Conservation (phyloP, 192 early-diverging fungal genomes). For the Entomortierella parvispora region DNA sequence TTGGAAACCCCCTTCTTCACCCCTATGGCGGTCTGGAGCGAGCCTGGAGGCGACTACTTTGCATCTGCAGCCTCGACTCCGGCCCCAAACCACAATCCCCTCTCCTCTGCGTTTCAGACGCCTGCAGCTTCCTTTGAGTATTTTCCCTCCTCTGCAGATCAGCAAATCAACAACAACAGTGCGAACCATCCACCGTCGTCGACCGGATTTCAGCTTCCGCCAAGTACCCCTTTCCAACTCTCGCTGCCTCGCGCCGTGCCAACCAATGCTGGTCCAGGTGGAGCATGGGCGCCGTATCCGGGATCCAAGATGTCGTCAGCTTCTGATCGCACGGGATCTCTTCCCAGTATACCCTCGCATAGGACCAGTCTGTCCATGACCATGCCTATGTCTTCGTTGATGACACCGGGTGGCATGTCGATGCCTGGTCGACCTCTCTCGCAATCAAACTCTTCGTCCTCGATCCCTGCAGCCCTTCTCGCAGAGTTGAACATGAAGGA, state of each 20-base stretch:
- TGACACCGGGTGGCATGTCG: slow-evolving; percentile 29
- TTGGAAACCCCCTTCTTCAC: slow-evolving; percentile 41
- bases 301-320: not conserved
- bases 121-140: slow-evolving; percentile 41
- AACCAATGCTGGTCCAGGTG: not conserved
- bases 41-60: slow-evolving; percentile 34
- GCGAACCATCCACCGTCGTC: slow-evolving; percentile 1
- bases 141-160: slow-evolving; percentile 27
- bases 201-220: slow-evolving; percentile 29
- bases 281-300: slow-evolving; percentile 17
- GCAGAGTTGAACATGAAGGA: slow-evolving; percentile 29
- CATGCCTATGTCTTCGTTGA: slow-evolving; percentile 34
- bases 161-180: not conserved
- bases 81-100: slow-evolving; percentile 7
- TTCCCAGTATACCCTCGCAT: slow-evolving; percentile 25
- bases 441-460: slow-evolving; percentile 17
- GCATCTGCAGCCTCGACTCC: slow-evolving; percentile 14
- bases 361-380: slow-evolving; percentile 30
- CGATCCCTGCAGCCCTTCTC: slow-evolving; percentile 7
- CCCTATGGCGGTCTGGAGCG: slow-evolving; percentile 29
- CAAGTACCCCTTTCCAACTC: not conserved
- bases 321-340: slow-evolving; percentile 18
- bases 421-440: slow-evolving; percentile 15
- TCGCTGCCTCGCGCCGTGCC: slow-evolving; percentile 14
- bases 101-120: slow-evolving; percentile 23